Evolutionary conservation across 768 basidiomycete species (phyloP).

Genomic region (Russula virescens): DNA sequence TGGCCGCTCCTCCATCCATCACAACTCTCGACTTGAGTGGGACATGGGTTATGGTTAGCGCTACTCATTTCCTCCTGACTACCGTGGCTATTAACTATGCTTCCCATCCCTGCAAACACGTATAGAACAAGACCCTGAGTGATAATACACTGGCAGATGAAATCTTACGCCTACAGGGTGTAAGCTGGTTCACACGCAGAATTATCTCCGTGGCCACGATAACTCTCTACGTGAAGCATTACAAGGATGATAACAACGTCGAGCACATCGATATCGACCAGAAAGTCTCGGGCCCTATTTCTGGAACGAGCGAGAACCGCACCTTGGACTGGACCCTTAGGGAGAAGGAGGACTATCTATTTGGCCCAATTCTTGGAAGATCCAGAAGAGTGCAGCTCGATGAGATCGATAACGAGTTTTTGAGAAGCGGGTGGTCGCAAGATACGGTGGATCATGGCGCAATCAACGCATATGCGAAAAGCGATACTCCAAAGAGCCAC

Average conservation of each 20-base stretch:
- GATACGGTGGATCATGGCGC: constrained; percentile 35
- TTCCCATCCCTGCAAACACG: not conserved
- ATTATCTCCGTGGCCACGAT: constrained; percentile 51
- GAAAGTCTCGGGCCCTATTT: constrained; percentile 55
- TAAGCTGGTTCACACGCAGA: constrained; percentile 65
- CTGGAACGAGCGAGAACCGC: constrained; percentile 51
- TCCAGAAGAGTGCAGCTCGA: constrained; percentile 30
- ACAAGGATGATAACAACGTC: constrained; percentile 49
- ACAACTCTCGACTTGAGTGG: constrained; percentile 57
- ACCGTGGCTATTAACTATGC: no score
- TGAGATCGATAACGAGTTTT: constrained; percentile 32
- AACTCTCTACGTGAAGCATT: constrained; percentile 55
- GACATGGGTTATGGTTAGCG: constrained; percentile 55
- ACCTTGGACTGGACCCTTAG: constrained; percentile 52
- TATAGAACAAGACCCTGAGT: constrained; percentile 63
- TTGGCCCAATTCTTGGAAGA: constrained; percentile 49
- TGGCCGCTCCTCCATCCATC: constrained; percentile 61
- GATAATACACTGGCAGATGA: constrained; percentile 55
- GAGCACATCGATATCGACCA: constrained; percentile 68
- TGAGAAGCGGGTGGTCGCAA: constrained; percentile 41
- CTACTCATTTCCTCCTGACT: not conserved
- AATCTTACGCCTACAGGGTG: constrained; percentile 65
- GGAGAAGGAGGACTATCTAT: constrained; percentile 50
- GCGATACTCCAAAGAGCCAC: constrained; percentile 57
- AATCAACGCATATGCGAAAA: constrained; percentile 41